Base-by-base conservation (phyloP, 768 basidiomycete genomes). In the Xanthoconium purpureum region DNA sequence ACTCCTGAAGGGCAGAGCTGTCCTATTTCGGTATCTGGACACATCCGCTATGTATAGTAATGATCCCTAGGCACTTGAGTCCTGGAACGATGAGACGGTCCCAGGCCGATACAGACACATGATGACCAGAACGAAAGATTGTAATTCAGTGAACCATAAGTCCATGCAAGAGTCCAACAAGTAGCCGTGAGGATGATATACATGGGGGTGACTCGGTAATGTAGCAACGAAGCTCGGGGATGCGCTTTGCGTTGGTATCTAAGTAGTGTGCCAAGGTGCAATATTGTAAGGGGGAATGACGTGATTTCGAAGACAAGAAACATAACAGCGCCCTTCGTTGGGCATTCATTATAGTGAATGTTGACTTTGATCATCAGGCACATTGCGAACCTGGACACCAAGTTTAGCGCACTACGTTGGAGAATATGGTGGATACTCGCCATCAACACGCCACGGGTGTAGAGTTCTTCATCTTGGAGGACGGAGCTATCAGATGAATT, bases 361-460 rank as follows among this genome's bases (percentile, higher is more conserved):
- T 57, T 70, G 66, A 52, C 77, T 79, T 49, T 70, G 68, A 52
- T 65, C 65, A 63, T 80, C 80, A 50, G 81, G 78, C 20, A 83
- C 54, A 64, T 84, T 84, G 48, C 83, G 81, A 65, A 84, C 80
- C 82, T 84, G 57, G 50, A 52, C 50, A 42, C 32, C n/a, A 28
- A 45, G 36, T 45, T 69, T 20, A 71, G 51, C n/a, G 15, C 46
- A 50, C 17, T n/a, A 35, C 11, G 14, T 38, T 12, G 29, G 33
- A 55, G 5, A 9, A n/a, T 24, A 29, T 17, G 32, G 46, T 20
- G 46, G 56, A 44, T 18, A 71, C 79, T 63, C 68, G 79, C 84
- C 58, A 74, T 82, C 57, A 86, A 76, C 28, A 85, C 81, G 49
- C 75, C 77, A 46, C 79, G 73, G 20, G 78, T 79, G 71, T 83